Conservation (phyloP, 441 rosid genomes). For the Bocquillonia castaneifolia region DNA sequence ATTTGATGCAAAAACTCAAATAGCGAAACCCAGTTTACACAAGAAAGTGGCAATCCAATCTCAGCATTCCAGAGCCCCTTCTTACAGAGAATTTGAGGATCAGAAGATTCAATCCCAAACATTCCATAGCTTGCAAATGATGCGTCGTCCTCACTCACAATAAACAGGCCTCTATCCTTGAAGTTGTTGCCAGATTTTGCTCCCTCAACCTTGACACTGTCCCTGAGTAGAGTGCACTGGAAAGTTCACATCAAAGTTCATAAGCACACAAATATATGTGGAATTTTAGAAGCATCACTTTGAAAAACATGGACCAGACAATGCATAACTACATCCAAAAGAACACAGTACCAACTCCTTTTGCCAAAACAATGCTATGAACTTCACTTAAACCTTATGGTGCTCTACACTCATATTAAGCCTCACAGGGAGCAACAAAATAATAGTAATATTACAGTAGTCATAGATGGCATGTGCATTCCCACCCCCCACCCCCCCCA, state of each 20-base stretch:
- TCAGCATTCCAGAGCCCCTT: constrained; percentile 29
- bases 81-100: constrained; percentile 28
- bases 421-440: neutral
- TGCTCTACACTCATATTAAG: neutral
- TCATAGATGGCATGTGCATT: neutral
- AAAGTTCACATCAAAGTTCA: constrained; percentile 86
- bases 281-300: constrained; percentile 17
- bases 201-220: constrained; percentile 55
- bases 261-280: constrained; percentile 40
- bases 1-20: constrained; percentile 52
- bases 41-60: constrained; percentile 32
- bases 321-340: neutral
- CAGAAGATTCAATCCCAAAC: constrained; percentile 23
- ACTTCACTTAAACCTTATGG: neutral
- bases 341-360: neutral
- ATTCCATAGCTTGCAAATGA: constrained; percentile 21
- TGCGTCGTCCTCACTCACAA: constrained; percentile 27
- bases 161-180: constrained; percentile 29
- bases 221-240: constrained; percentile 94
- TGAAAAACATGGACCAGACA: neutral
- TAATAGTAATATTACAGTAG: neutral
- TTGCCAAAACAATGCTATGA: neutral
- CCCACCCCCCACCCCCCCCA: no score
- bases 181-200: constrained; percentile 28
- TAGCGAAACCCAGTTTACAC: constrained; percentile 52